These are phyloP conservation scores for Leccinum disarticulatum DNA, from an alignment of 768 basidiomycete genomes.

Conservation along the genomic window DNA sequence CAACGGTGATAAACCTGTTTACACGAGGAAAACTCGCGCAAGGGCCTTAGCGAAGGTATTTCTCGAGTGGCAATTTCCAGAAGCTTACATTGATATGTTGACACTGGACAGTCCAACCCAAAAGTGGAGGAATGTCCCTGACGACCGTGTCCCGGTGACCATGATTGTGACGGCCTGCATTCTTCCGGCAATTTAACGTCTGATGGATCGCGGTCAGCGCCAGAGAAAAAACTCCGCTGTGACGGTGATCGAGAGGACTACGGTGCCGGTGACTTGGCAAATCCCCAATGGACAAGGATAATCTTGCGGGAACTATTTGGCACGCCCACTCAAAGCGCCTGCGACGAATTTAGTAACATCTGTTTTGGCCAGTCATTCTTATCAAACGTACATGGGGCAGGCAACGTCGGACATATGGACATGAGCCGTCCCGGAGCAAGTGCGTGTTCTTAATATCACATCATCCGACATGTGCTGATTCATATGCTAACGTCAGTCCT, in stretches of 20 bases:
- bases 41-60: not conserved
- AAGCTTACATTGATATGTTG: conserved; percentile 2
- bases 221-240: conserved; percentile 11
- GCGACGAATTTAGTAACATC: conserved; percentile 15
- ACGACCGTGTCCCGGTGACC: conserved; percentile 9
- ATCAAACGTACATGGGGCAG: conserved; percentile 5
- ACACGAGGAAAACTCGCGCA: conserved; percentile 12
- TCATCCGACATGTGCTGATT: conserved; percentile 1
- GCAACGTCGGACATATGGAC: conserved; percentile 11
- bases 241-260: conserved; percentile 13
- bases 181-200: conserved; percentile 16
- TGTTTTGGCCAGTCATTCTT: not conserved
- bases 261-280: conserved; percentile 21
- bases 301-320: conserved; percentile 8
- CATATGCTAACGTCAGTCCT: conserved; percentile 6
- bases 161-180: conserved; percentile 7
- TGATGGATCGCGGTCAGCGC: not conserved
- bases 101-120: not conserved
- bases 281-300: conserved; percentile 15
- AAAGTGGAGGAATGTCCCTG: conserved; percentile 5
- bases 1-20: conserved; percentile 3
- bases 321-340: conserved; percentile 1
- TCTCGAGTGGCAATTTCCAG: not conserved
- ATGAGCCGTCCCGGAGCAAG: conserved; percentile 7
- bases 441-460: conserved; percentile 14